These are phyloP conservation scores for Asclepias syriaca DNA, from an alignment of 257 asterid species.

Conservation along the genomic window DNA sequence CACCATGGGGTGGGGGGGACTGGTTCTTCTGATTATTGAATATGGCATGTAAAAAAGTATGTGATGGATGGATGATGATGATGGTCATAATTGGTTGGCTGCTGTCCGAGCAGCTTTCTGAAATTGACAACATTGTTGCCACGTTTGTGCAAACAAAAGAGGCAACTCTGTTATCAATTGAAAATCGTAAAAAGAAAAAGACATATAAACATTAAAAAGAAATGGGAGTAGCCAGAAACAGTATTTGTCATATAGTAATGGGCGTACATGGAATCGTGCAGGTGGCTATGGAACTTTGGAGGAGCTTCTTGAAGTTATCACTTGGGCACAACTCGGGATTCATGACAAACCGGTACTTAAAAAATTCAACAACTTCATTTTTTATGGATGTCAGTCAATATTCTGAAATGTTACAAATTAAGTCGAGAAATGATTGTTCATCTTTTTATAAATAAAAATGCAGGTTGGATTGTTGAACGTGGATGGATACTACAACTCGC, in stretches of 20 bases:
- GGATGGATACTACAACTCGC: slow-evolving; percentile 90
- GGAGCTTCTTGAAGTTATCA: slow-evolving; percentile 84
- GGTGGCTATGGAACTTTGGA: slow-evolving; percentile 98
- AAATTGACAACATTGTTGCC: slow-evolving; percentile 11
- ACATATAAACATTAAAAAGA: background rate
- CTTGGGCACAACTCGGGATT: slow-evolving; percentile 97
- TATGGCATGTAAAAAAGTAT: background rate
- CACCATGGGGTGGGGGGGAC: too few species aligned
- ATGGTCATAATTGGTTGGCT: slow-evolving; percentile 3
- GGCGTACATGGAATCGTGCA: slow-evolving; percentile 19
- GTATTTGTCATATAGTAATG: background rate
- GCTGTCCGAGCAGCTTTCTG: slow-evolving; percentile 18
- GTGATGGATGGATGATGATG: background rate
- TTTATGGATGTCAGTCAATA: background rate
- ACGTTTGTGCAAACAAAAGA: slow-evolving; percentile 10
- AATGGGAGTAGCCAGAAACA: background rate
- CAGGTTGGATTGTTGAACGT: slow-evolving; percentile 94
- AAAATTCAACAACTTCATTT: too few species aligned
- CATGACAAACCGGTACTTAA: slow-evolving; percentile 80
- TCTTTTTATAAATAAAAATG: too few species aligned
- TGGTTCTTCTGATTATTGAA: background rate
- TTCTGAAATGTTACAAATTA: too few species aligned
- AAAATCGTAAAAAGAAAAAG: too few species aligned
- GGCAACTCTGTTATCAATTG: background rate
- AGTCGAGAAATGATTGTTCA: background rate